Conservation (phyloP, 2,329 filamentous ascomycete species). For the Aspergillus fischeri region DNA sequence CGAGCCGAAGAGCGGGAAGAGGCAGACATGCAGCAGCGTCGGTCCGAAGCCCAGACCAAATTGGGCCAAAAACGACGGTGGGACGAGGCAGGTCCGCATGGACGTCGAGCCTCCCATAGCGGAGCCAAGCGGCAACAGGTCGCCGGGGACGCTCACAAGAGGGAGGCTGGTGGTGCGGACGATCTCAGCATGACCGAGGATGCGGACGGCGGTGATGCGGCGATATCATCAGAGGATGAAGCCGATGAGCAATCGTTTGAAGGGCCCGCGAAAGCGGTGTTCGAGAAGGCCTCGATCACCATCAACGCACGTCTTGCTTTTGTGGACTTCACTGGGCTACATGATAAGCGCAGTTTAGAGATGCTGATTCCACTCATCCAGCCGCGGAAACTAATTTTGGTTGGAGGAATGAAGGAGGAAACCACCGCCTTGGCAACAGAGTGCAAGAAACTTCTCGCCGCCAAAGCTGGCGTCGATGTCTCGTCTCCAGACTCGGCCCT, state of each 20-base stretch:
- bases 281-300: slow-evolving; percentile 59
- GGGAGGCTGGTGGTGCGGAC: slow-evolving; percentile 46
- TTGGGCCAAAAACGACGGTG: slow-evolving; percentile 93
- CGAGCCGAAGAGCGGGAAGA: slow-evolving; percentile 87
- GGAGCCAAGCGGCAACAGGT: slow-evolving; percentile 59
- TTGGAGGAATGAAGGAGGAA: slow-evolving; percentile 74
- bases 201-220: slow-evolving; percentile 58
- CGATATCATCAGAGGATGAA: slow-evolving; percentile 54
- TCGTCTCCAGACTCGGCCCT: slow-evolving; percentile 54
- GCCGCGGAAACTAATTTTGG: slow-evolving; percentile 89
- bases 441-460: slow-evolving; percentile 63
- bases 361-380: slow-evolving; percentile 94
- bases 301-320: slow-evolving; percentile 75
- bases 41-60: slow-evolving; percentile 54
- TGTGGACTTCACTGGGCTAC: slow-evolving; percentile 86
- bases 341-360: slow-evolving; percentile 88
- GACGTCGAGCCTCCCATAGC: slow-evolving; percentile 38
- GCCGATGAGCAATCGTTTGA: slow-evolving; percentile 46
- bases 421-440: slow-evolving; percentile 74
- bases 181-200: slow-evolving; percentile 44
- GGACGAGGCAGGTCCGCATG: slow-evolving; percentile 62
- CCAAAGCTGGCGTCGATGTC: slow-evolving; percentile 34
- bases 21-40: slow-evolving; percentile 59
- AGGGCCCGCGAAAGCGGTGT: slow-evolving; percentile 73
- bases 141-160: slow-evolving; percentile 27